These are phyloP conservation scores for Bryoglossum gracile DNA, from an alignment of 495 filamentous ascomycete species.

Conservation along the genomic window DNA sequence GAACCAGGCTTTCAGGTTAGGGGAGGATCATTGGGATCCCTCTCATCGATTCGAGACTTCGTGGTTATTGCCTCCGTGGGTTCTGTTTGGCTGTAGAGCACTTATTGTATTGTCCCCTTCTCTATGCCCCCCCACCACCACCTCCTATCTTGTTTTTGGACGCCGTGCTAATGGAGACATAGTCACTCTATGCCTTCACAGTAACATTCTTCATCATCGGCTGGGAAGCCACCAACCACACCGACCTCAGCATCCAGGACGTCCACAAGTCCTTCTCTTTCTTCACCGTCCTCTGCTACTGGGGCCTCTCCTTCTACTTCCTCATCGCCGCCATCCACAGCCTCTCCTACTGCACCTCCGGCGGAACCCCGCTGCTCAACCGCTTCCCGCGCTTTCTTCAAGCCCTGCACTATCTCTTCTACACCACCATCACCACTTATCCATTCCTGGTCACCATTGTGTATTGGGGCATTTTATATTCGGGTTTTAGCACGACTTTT, in stretches of 20 bases:
- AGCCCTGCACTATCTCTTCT: slow-evolving; percentile 56
- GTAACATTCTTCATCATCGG: slow-evolving; percentile 61
- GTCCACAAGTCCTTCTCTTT: slow-evolving; percentile 55
- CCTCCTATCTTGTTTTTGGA: too few species aligned
- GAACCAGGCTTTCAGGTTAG: slow-evolving; percentile 30
- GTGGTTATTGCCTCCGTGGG: slow-evolving; percentile 61
- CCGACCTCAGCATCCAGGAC: slow-evolving; percentile 21
- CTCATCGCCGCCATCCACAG: slow-evolving; percentile 57
- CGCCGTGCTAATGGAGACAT: background rate
- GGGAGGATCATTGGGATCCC: slow-evolving; percentile 45
- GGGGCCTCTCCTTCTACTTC: slow-evolving; percentile 76
- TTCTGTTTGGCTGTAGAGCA: slow-evolving; percentile 51
- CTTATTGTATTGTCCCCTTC: slow-evolving; percentile 37
- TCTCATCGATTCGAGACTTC: slow-evolving; percentile 65
- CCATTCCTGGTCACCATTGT: slow-evolving; percentile 64
- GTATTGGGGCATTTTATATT: slow-evolving; percentile 53
- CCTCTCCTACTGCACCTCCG: slow-evolving; percentile 50
- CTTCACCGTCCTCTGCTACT: slow-evolving; percentile 75
- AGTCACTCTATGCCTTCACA: slow-evolving; percentile 64
- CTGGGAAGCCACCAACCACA: slow-evolving; percentile 42
- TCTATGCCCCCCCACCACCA: background rate
- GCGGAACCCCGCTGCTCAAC: slow-evolving; percentile 49
- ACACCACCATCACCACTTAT: slow-evolving; percentile 57
- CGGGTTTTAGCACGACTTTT: slow-evolving; percentile 42
- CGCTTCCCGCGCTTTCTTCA: slow-evolving; percentile 56